These are phyloP conservation scores for Chytriomyces hyalinus DNA, from an alignment of 192 early-diverging fungal genomes.

Conservation along the genomic window DNA sequence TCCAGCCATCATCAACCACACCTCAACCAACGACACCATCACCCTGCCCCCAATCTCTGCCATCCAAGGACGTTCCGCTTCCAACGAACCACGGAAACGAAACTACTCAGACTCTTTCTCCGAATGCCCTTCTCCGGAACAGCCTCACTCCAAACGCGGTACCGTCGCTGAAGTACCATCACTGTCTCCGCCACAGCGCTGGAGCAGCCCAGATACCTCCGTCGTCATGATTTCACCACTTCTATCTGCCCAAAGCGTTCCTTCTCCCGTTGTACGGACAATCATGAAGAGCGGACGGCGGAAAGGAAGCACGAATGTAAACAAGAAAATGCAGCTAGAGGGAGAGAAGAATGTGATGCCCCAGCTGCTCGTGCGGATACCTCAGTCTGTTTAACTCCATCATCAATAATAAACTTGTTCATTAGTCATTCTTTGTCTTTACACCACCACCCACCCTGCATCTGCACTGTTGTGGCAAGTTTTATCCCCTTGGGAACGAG, in stretches of 20 bases:
- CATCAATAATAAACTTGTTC: too few relatives aligned
- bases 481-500: too few relatives aligned
- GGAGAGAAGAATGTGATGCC: too few relatives aligned
- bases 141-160: constrained; percentile 4
- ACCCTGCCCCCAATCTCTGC: not conserved
- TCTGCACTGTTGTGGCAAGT: too few relatives aligned
- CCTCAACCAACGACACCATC: constrained; percentile 8
- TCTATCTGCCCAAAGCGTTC: too few relatives aligned
- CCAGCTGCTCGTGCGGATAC: too few relatives aligned
- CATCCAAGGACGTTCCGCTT: constrained; percentile 44
- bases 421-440: too few relatives aligned
- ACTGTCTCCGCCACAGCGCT: not conserved
- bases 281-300: constrained; percentile 22
- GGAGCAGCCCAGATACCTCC: not conserved
- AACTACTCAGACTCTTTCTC: constrained; percentile 14
- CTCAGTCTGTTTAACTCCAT: too few relatives aligned
- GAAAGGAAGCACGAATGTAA: constrained; percentile 44
- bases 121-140: constrained; percentile 15
- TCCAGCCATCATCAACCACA: constrained; percentile 1
- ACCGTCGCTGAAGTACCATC: not conserved
- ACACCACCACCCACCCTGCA: too few relatives aligned
- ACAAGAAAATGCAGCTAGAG: not conserved
- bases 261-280: not conserved
- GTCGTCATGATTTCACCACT: too few relatives aligned
- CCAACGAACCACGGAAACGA: constrained; percentile 29